Evolutionary conservation across 2,329 filamentous ascomycete genomes (phyloP).

Genomic region (Fusarium tjaetaba): DNA sequence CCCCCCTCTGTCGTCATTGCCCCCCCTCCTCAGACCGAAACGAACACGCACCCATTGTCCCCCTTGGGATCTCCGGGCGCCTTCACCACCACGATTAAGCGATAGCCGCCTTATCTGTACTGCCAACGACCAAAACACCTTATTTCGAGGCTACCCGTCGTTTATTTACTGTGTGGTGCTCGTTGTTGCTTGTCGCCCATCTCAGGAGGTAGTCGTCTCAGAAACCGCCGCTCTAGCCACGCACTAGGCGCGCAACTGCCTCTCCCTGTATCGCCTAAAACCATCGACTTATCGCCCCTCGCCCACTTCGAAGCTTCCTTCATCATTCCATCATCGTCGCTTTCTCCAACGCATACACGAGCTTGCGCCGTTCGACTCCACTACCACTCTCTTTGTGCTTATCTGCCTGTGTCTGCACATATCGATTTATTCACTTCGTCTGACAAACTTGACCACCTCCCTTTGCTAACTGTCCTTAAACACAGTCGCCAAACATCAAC

Average conservation of each 20-base stretch:
- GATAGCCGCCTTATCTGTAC: constrained; percentile 15
- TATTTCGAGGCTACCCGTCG: constrained; percentile 1
- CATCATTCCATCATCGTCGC: constrained; percentile 17
- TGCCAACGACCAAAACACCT: constrained; percentile 21
- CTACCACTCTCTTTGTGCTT: constrained; percentile 33
- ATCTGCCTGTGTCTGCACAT: constrained; percentile 19
- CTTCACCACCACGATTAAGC: constrained; percentile 29
- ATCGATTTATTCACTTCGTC: constrained; percentile 28
- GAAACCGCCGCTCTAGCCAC: constrained; percentile 41
- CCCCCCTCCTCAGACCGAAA: constrained; percentile 38
- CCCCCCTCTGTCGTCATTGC: constrained; percentile 58
- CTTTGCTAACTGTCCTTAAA: constrained; percentile 37
- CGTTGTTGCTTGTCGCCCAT: constrained; percentile 16
- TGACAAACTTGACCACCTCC: constrained; percentile 34
- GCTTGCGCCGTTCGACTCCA: constrained; percentile 24
- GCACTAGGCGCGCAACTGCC: constrained; percentile 42
- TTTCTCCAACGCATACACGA: constrained; percentile 11
- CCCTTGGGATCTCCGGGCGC: constrained; percentile 22
- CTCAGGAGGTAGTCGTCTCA: constrained; percentile 31
- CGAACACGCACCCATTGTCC: constrained; percentile 38
- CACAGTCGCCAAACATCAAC: constrained; percentile 52
- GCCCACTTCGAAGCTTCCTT: constrained; percentile 21
- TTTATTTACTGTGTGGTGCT: background rate
- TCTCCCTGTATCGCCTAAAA: constrained; percentile 31
- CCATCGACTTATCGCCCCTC: constrained; percentile 28